phyloP scores from a whole-genome alignment of 1,139 yeast species.

The Spencermartinsiella ligniputridi region DNA sequence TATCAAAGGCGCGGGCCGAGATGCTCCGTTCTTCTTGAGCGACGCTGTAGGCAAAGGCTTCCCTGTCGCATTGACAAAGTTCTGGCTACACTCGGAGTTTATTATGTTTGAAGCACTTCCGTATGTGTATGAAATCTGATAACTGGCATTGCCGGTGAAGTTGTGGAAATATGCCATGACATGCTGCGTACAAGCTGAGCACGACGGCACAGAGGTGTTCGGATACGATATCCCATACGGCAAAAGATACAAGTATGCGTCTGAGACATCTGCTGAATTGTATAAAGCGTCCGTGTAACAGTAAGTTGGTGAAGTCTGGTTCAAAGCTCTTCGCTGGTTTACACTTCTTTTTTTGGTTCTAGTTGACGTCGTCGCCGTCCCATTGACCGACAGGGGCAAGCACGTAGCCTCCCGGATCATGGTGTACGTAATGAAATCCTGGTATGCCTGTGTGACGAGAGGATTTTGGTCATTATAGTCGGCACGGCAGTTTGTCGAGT shows the following conservation, averaged over 20 bases:
- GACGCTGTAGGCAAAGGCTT: conserved; percentile 12
- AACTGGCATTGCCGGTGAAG: conserved; percentile 23
- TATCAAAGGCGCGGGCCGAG: neutral
- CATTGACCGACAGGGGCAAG: conserved; percentile 12
- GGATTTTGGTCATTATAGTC: conserved; percentile 28
- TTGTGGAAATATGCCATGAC: conserved; percentile 27
- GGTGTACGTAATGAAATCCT: conserved; percentile 27
- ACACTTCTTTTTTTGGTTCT: neutral
- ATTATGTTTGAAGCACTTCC: conserved; percentile 26
- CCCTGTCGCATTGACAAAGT: conserved; percentile 18
- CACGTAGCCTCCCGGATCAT: conserved; percentile 30
- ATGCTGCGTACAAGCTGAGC: conserved; percentile 26
- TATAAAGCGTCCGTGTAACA: conserved; percentile 32
- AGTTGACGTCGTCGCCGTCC: neutral
- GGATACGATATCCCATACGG: conserved; percentile 31
- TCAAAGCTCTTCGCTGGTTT: neutral
- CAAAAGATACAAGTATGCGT: conserved; percentile 31
- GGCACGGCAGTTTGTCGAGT: conserved; percentile 17
- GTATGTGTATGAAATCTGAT: conserved; percentile 28
- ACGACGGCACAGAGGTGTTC: conserved; percentile 20
- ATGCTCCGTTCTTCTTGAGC: conserved; percentile 6
- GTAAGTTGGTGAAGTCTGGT: conserved; percentile 15
- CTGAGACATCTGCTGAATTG: conserved; percentile 21
- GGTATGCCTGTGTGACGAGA: conserved; percentile 31
- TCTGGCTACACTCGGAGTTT: conserved; percentile 19